Percentiles rank a stretch among this genome's conserved stretches.
phyloP scores from a whole-genome alignment of 2,329 filamentous ascomycete species.

The Metarhizium album region DNA sequence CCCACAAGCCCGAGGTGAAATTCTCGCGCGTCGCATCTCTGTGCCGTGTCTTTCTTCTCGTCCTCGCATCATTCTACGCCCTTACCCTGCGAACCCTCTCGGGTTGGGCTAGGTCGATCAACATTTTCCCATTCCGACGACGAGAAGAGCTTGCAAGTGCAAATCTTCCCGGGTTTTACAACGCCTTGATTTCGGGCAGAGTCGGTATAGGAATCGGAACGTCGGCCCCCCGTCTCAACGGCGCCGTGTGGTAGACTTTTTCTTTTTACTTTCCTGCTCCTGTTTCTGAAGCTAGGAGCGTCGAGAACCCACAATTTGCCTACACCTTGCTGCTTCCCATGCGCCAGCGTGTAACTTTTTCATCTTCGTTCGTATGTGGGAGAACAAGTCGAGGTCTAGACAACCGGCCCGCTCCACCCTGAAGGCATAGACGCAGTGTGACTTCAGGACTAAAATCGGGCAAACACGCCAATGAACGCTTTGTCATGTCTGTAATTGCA shows the following conservation, averaged over 20 bases:
- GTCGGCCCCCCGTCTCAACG: background rate
- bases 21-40: conserved; percentile 2
- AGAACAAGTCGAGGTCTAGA: conserved; percentile 55
- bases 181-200: background rate
- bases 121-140: background rate
- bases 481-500: background rate
- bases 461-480: conserved; percentile 34
- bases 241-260: background rate
- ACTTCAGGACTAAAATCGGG: conserved; percentile 53
- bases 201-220: background rate
- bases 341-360: conserved; percentile 49
- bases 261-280: background rate
- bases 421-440: conserved; percentile 45
- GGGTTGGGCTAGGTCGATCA: background rate
- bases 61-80: background rate
- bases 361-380: conserved; percentile 49
- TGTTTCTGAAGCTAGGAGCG: background rate
- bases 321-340: conserved; percentile 48
- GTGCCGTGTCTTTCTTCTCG: conserved; percentile 3
- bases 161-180: background rate
- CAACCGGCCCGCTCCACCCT: conserved; percentile 59
- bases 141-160: background rate
- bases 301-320: conserved; percentile 45
- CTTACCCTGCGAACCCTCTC: background rate
- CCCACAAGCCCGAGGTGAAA: background rate